These are phyloP conservation scores for Lachnellula occidentalis DNA, from an alignment of 2,329 filamentous ascomycete species.

Conservation along the genomic window DNA sequence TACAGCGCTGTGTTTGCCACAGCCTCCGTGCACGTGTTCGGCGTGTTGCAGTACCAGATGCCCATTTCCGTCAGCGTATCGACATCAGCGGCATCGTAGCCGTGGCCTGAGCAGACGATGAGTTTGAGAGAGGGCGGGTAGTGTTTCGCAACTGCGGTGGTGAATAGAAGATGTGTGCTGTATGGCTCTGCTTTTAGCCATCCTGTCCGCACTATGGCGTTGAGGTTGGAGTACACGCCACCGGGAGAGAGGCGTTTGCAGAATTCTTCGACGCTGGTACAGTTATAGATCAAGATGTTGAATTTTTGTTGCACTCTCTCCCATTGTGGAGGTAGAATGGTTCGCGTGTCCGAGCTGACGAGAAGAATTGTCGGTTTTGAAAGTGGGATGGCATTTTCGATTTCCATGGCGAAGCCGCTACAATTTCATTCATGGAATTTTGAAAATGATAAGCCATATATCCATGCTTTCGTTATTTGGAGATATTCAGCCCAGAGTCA, in stretches of 20 bases:
- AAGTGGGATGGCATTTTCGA: background rate
- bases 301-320: slow-evolving; percentile 10
- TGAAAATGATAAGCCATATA: background rate
- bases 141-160: slow-evolving; percentile 16
- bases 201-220: slow-evolving; percentile 30
- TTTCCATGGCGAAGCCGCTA: background rate
- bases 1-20: slow-evolving; percentile 28
- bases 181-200: slow-evolving; percentile 31
- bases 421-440: background rate
- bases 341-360: slow-evolving; percentile 2
- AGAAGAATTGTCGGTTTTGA: slow-evolving; percentile 3
- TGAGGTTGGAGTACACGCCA: slow-evolving; percentile 26
- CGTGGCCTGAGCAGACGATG: slow-evolving; percentile 27
- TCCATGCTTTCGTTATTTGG: no score
- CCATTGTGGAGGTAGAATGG: background rate
- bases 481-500: no score
- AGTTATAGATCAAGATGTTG: slow-evolving; percentile 25
- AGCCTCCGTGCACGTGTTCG: slow-evolving; percentile 27
- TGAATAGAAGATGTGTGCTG: slow-evolving; percentile 27
- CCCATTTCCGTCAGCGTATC: slow-evolving; percentile 20
- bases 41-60: slow-evolving; percentile 30
- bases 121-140: slow-evolving; percentile 21
- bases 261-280: slow-evolving; percentile 21
- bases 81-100: slow-evolving; percentile 28
- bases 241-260: slow-evolving; percentile 25